Conservation (phyloP, 352 stramenopile genomes). For the Phytophthora crassamura region DNA sequence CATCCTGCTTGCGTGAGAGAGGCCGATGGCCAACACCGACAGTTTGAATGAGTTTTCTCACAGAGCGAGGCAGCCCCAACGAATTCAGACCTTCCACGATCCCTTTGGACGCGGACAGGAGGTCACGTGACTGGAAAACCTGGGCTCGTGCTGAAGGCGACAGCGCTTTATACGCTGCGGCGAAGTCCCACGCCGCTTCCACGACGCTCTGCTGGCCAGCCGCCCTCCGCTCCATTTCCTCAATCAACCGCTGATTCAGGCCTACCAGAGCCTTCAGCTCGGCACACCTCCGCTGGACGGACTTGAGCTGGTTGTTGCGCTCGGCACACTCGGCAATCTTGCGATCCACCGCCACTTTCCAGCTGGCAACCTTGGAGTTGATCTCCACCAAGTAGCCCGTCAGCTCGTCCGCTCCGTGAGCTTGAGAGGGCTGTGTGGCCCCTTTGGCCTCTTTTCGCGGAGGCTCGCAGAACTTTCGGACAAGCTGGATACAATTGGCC, state of each 20-base stretch:
- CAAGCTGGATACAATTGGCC: constrained; percentile 52
- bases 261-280: constrained; percentile 59
- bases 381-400: constrained; percentile 49
- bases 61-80: constrained; percentile 33
- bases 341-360: constrained; percentile 53
- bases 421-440: neutral
- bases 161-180: constrained; percentile 47
- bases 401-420: constrained; percentile 16
- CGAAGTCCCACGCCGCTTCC: constrained; percentile 51
- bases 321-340: constrained; percentile 53
- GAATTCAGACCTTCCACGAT: constrained; percentile 48
- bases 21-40: neutral
- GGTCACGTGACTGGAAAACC: constrained; percentile 48
- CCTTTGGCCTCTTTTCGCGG: constrained; percentile 19
- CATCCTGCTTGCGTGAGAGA: neutral
- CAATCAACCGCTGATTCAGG: constrained; percentile 51
- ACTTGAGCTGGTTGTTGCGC: constrained; percentile 49
- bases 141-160: constrained; percentile 40
- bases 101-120: constrained; percentile 47
- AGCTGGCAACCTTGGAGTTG: constrained; percentile 52
- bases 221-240: constrained; percentile 50
- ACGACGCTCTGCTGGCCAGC: constrained; percentile 44
- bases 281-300: constrained; percentile 45
- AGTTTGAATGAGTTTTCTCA: constrained; percentile 24
- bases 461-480: constrained; percentile 52